phyloP scores from a whole-genome alignment of 148 eudicot species.

The Talinum fruticosum region DNA sequence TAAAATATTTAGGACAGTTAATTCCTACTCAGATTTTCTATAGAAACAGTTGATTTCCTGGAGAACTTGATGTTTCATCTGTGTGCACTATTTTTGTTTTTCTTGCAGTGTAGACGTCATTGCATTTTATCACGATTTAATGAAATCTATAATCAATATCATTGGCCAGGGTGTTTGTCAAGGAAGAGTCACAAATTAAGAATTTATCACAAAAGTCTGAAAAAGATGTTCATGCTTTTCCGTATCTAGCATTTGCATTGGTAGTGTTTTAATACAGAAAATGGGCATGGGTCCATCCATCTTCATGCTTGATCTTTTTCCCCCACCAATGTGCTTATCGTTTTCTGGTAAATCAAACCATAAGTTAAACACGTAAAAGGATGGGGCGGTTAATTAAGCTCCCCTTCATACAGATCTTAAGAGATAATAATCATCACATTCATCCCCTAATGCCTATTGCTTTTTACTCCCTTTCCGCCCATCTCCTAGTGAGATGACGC shows the following conservation, averaged over 20 bases:
- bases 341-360: conserved; percentile 32
- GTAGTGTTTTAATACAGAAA: conserved; percentile 17
- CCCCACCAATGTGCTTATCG: conserved; percentile 23
- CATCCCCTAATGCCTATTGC: conserved; percentile 29
- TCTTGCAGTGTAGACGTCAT: background rate
- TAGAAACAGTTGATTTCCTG: background rate
- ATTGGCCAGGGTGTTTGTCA: background rate
- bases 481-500: conserved; percentile 38
- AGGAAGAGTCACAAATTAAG: conserved; percentile 14
- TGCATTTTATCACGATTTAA: conserved; percentile 1
- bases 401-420: conserved; percentile 38
- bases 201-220: conserved; percentile 13
- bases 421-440: conserved; percentile 40
- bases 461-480: conserved; percentile 26
- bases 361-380: conserved; percentile 27
- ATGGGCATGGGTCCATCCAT: conserved; percentile 21
- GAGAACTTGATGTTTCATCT: conserved; percentile 11
- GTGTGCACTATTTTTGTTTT: background rate
- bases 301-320: conserved; percentile 24
- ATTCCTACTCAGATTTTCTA: background rate
- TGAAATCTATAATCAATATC: background rate
- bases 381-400: conserved; percentile 22
- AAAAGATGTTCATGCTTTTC: conserved; percentile 22
- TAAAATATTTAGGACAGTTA: no score
- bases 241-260: conserved; percentile 10